Evolutionary conservation across 2,329 filamentous ascomycete genomes (phyloP).

Genomic region (Atkinsonella texensis): DNA sequence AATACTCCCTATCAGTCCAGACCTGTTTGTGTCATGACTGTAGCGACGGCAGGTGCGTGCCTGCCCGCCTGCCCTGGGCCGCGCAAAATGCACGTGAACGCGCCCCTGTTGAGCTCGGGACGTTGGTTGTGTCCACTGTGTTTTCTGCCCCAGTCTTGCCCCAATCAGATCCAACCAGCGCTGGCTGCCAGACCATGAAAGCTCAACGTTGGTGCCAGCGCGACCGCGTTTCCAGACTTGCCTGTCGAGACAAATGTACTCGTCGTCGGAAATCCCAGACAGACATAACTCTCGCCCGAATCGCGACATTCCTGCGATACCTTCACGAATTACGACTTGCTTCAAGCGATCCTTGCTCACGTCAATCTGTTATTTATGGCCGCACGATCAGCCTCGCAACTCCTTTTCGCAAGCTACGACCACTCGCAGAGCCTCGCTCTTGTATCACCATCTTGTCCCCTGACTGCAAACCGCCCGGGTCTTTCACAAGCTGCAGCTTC

Average conservation of each 20-base stretch:
- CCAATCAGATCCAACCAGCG: constrained; percentile 8
- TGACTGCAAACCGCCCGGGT: background rate
- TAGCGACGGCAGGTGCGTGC: too few species aligned
- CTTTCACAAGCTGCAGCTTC: background rate
- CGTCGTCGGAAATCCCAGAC: background rate
- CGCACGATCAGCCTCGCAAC: background rate
- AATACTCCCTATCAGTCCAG: too few species aligned
- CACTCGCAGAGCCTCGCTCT: background rate
- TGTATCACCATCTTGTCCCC: background rate
- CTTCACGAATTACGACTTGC: constrained; percentile 1
- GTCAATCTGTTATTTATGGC: background rate
- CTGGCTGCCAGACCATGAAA: constrained; percentile 1
- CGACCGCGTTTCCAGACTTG: constrained; percentile 10
- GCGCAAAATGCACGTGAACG: constrained; percentile 1
- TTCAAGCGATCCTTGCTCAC: background rate
- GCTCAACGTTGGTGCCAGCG: constrained; percentile 8
- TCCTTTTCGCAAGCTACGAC: background rate
- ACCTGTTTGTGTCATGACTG: too few species aligned
- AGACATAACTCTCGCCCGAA: background rate
- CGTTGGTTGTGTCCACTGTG: background rate
- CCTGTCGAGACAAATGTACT: background rate
- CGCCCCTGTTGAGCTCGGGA: background rate
- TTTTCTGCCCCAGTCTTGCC: background rate
- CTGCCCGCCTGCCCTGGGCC: background rate
- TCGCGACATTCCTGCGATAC: constrained; percentile 4